Evolutionary conservation across 495 filamentous ascomycete species (phyloP).

Genomic region (Hypoxylon perforatum): DNA sequence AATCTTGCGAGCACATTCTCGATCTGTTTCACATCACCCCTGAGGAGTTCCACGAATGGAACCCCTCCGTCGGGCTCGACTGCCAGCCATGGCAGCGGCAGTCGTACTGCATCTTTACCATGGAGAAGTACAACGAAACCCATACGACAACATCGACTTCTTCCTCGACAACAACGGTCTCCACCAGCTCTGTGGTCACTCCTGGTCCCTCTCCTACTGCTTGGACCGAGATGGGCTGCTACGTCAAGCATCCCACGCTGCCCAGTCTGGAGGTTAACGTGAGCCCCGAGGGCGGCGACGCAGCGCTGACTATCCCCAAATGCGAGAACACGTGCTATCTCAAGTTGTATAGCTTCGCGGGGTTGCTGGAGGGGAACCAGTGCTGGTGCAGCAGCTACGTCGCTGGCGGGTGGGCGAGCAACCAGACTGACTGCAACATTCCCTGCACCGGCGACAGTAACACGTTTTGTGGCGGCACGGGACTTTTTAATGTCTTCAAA

Average conservation of each 20-base stretch:
- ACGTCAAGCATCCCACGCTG: slow-evolving; percentile 19
- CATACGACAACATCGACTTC: slow-evolving; percentile 5
- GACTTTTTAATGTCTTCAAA: slow-evolving; percentile 30
- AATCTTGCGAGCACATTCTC: slow-evolving; percentile 29
- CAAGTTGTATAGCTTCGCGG: slow-evolving; percentile 15
- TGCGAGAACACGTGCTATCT: slow-evolving; percentile 32
- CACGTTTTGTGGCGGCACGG: slow-evolving; percentile 40
- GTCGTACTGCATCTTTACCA: slow-evolving; percentile 34
- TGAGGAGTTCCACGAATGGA: slow-evolving; percentile 31
- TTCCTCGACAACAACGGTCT: slow-evolving; percentile 5
- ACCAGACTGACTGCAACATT: slow-evolving; percentile 39
- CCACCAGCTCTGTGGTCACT: slow-evolving; percentile 17
- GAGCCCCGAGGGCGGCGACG: slow-evolving; percentile 15
- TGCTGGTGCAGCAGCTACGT: slow-evolving; percentile 47
- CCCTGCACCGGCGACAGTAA: slow-evolving; percentile 41
- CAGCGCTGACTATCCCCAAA: slow-evolving; percentile 19
- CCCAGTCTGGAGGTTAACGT: slow-evolving; percentile 23
- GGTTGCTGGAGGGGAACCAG: slow-evolving; percentile 41
- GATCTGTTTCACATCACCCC: slow-evolving; percentile 20
- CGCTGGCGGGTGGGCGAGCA: slow-evolving; percentile 29
- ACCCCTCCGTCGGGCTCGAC: slow-evolving; percentile 36
- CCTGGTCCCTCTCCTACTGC: slow-evolving; percentile 30
- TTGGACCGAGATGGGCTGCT: slow-evolving; percentile 33
- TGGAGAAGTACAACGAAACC: slow-evolving; percentile 9
- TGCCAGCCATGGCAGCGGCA: slow-evolving; percentile 27